Conservation (phyloP, 768 basidiomycete genomes). For the Melanogaster broomeanus region DNA sequence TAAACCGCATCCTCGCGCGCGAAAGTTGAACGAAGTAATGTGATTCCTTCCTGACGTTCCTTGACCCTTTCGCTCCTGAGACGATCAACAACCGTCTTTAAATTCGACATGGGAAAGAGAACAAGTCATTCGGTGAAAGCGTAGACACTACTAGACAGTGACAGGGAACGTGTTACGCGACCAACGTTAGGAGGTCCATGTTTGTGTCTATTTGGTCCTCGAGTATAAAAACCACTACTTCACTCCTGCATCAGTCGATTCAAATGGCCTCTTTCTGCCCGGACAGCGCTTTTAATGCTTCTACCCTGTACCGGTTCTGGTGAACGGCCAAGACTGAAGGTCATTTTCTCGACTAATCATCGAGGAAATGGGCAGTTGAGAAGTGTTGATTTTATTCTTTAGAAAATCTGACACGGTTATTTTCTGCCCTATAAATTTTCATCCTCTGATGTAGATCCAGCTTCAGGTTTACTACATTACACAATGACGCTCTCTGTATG, state of each 20-base stretch:
- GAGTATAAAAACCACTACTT: conserved; percentile 23
- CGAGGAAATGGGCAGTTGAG: conserved; percentile 51
- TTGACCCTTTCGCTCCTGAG: conserved; percentile 66
- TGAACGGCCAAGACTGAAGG: conserved; percentile 64
- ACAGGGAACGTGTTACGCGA: conserved; percentile 16
- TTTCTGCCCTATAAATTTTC: conserved; percentile 33
- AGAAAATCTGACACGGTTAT: conserved; percentile 36
- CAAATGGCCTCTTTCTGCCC: conserved; percentile 79
- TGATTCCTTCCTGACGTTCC: conserved; percentile 67
- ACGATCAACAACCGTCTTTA: conserved; percentile 50
- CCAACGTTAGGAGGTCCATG: conserved; percentile 5
- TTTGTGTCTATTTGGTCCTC: conserved; percentile 33
- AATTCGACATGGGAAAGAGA: conserved; percentile 35
- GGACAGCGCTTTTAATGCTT: conserved; percentile 56
- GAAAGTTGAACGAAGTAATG: conserved; percentile 52
- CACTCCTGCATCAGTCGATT: neutral
- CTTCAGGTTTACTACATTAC: neutral
- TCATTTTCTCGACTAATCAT: conserved; percentile 55
- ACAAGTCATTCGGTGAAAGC: conserved; percentile 1
- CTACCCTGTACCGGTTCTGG: conserved; percentile 81
- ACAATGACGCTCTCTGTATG: neutral
- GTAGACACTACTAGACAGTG: neutral
- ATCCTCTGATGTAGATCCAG: no score
- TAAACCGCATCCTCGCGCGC: conserved; percentile 46
- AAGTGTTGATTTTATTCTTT: conserved; percentile 36